phyloP scores from a whole-genome alignment of 805 yeast genomes.

The Soucietia sequanensis region DNA sequence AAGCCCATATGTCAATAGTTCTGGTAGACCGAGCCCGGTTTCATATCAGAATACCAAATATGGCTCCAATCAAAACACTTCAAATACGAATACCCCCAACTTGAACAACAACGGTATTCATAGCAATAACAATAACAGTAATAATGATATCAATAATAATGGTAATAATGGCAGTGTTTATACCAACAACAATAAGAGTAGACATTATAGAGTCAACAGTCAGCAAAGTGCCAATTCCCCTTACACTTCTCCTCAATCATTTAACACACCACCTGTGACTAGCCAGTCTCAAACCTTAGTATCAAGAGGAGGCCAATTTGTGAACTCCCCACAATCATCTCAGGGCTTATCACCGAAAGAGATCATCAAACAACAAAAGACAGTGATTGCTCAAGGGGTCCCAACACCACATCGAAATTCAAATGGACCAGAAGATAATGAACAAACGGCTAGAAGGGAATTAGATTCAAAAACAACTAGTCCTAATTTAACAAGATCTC shows the following conservation, averaged over 20 bases:
- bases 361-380: conserved; percentile 18
- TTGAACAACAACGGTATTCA: conserved; percentile 1
- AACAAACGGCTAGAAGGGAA: not conserved
- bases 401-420: not conserved
- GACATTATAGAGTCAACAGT: conserved; percentile 5
- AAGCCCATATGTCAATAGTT: conserved; percentile 1
- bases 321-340: conserved; percentile 25
- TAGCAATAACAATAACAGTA: conserved; percentile 7
- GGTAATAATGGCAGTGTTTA: conserved; percentile 4
- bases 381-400: conserved; percentile 1
- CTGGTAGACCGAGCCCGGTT: conserved; percentile 1
- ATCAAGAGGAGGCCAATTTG: conserved; percentile 16
- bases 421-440: not conserved
- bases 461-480: conserved; percentile 14
- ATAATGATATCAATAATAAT: no score
- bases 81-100: conserved; percentile 2
- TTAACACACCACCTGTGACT: conserved; percentile 11
- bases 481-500: conserved; percentile 17
- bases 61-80: not conserved
- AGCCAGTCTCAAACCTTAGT: conserved; percentile 6
- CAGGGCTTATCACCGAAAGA: conserved; percentile 33
- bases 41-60: not conserved
- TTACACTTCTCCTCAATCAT: conserved; percentile 18
- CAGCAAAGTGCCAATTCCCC: conserved; percentile 7
- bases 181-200: conserved; percentile 3